Evolutionary conservation across 2,329 filamentous ascomycete species (phyloP).

Genomic region (Pseudogymnoascus sp.): DNA sequence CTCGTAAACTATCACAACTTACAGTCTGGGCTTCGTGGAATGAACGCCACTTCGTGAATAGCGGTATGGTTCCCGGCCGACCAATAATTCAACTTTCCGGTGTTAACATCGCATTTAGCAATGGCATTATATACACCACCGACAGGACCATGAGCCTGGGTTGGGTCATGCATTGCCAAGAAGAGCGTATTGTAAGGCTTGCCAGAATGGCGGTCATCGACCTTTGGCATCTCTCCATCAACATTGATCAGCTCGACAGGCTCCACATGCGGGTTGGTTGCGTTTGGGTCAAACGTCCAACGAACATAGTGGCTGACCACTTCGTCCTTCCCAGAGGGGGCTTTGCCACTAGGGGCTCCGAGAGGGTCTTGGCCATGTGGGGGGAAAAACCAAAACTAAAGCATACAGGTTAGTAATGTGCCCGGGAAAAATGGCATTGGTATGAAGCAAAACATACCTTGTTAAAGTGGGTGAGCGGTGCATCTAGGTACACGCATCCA

Average conservation of each 20-base stretch:
- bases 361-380: constrained; percentile 15
- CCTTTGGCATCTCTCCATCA: constrained; percentile 19
- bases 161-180: constrained; percentile 18
- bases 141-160: constrained; percentile 14
- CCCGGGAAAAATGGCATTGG: constrained; percentile 14
- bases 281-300: constrained; percentile 26
- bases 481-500: constrained; percentile 29
- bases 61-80: too few relatives aligned
- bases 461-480: too few relatives aligned
- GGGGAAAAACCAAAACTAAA: constrained; percentile 17
- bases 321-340: constrained; percentile 21
- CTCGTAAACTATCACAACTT: constrained; percentile 20
- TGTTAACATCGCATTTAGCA: constrained; percentile 15
- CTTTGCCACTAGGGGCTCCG: not conserved
- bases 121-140: constrained; percentile 19
- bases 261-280: constrained; percentile 14
- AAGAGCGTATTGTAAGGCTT: constrained; percentile 20
- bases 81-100: constrained; percentile 19
- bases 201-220: constrained; percentile 18
- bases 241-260: constrained; percentile 14
- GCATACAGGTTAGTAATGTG: constrained; percentile 19
- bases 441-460: too few relatives aligned
- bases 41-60: constrained; percentile 14
- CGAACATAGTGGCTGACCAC: constrained; percentile 22
- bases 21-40: constrained; percentile 24